phyloP scores from a whole-genome alignment of 179 eudicot species.

The Camellia oleifera region DNA sequence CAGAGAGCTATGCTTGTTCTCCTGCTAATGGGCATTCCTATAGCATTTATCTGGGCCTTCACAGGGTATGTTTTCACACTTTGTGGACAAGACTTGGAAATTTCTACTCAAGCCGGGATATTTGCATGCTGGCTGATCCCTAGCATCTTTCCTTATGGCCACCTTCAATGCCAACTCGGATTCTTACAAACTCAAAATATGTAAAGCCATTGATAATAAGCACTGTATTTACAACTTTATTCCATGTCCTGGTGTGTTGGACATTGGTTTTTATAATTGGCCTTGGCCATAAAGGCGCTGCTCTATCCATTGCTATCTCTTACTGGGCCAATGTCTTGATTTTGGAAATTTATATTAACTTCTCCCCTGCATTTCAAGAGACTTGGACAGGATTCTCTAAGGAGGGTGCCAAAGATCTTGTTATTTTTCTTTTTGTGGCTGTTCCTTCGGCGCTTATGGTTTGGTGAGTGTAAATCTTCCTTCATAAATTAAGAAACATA shows the following conservation, averaged over 20 bases:
- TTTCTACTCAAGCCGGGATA: slow-evolving; percentile 34
- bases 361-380: slow-evolving; percentile 26
- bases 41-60: slow-evolving; percentile 34
- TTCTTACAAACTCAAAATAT: slow-evolving; percentile 43
- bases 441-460: slow-evolving; percentile 43
- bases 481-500: too few relatives aligned
- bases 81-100: slow-evolving; percentile 38
- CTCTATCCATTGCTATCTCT: slow-evolving; percentile 24
- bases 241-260: slow-evolving; percentile 33
- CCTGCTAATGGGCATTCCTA: slow-evolving; percentile 24
- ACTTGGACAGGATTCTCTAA: slow-evolving; percentile 49
- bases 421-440: slow-evolving; percentile 23
- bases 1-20: slow-evolving; percentile 40
- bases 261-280: slow-evolving; percentile 14
- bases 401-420: slow-evolving; percentile 24
- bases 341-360: slow-evolving; percentile 33
- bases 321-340: slow-evolving; percentile 28
- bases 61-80: slow-evolving; percentile 25
- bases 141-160: slow-evolving; percentile 36
- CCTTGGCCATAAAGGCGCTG: slow-evolving; percentile 28
- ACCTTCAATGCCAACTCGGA: slow-evolving; percentile 37
- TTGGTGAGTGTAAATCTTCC: slow-evolving; percentile 20
- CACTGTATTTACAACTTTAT: slow-evolving; percentile 25
- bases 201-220: slow-evolving; percentile 36
- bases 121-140: slow-evolving; percentile 42